Evolutionary conservation across 2,329 filamentous ascomycete species (phyloP).

Genomic region (Myriosclerotinia curreyana): DNA sequence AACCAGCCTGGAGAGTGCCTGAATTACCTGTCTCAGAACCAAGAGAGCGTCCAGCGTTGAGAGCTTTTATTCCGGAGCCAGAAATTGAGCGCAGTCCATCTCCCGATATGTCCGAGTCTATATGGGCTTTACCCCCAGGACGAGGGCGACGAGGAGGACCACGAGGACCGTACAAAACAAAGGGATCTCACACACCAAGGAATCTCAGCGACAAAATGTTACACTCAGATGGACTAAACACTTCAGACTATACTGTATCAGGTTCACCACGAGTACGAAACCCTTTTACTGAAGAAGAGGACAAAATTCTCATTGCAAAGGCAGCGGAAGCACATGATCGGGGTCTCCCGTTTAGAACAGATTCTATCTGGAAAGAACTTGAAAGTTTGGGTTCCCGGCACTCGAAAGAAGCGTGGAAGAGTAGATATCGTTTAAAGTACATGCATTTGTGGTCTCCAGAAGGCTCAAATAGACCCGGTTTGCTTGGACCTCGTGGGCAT

Average conservation of each 20-base stretch:
- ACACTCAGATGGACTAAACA: slow-evolving; percentile 16
- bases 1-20: slow-evolving; percentile 35
- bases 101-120: slow-evolving; percentile 31
- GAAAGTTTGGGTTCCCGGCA: slow-evolving; percentile 30
- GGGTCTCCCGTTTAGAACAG: slow-evolving; percentile 22
- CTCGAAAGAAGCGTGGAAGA: slow-evolving; percentile 19
- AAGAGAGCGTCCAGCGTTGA: slow-evolving; percentile 26
- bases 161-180: not conserved
- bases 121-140: slow-evolving; percentile 34
- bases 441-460: slow-evolving; percentile 16
- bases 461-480: not conserved
- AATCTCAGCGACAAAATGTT: not conserved
- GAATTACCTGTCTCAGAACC: slow-evolving; percentile 23
- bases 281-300: slow-evolving; percentile 33
- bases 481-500: too few species aligned
- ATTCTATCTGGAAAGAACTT: slow-evolving; percentile 31
- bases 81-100: slow-evolving; percentile 33
- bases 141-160: slow-evolving; percentile 17
- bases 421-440: not conserved
- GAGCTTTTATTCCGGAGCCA: slow-evolving; percentile 26
- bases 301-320: slow-evolving; percentile 33
- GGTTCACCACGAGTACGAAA: slow-evolving; percentile 18
- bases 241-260: slow-evolving; percentile 3
- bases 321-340: slow-evolving; percentile 27
- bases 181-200: not conserved